A percentile compares a stretch with the other conserved stretches of the same genome.
Conservation (phyloP, 495 filamentous ascomycete species). For the Tuber aestivum region DNA sequence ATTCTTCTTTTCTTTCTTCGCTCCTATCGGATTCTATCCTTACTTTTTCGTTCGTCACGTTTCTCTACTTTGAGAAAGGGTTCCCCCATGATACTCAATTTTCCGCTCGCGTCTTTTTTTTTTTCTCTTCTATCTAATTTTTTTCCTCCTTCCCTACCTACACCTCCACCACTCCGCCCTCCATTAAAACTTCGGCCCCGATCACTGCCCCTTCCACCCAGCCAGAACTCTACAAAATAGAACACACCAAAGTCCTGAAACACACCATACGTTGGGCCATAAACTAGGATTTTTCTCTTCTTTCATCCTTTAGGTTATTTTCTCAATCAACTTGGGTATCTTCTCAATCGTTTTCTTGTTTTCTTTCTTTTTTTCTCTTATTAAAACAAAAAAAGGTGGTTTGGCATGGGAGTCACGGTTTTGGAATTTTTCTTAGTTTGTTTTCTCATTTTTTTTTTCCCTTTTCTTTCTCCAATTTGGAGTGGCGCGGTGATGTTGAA, state of each 20-base stretch:
- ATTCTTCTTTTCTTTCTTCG: too few species aligned
- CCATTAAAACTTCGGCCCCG: not conserved
- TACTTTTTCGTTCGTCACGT: not conserved
- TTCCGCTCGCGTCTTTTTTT: not conserved
- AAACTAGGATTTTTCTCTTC: not conserved
- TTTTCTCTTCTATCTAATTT: not conserved
- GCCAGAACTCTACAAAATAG: not conserved
- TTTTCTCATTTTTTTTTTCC: not conserved
- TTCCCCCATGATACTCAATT: not conserved
- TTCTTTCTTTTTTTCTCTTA: not conserved
- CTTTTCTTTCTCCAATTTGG: not conserved
- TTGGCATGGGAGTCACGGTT: slow-evolving; percentile 5
- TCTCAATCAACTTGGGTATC: slow-evolving; percentile 1
- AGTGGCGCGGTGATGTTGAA: not conserved
- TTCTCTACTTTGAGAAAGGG: not conserved
- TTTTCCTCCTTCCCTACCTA: not conserved
- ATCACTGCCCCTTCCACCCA: not conserved
- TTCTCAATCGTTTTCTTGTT: not conserved
- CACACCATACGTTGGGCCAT: not conserved
- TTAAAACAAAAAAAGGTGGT: slow-evolving; percentile 3
- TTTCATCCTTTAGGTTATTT: not conserved
- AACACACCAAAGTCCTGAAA: not conserved
- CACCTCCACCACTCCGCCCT: not conserved
- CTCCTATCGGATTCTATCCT: not conserved
- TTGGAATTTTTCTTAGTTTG: not conserved